A percentile compares a stretch with the other conserved stretches of the same genome.
Evolutionary conservation across 768 basidiomycete species (phyloP).

Genomic region (Podaxis pistillaris): DNA sequence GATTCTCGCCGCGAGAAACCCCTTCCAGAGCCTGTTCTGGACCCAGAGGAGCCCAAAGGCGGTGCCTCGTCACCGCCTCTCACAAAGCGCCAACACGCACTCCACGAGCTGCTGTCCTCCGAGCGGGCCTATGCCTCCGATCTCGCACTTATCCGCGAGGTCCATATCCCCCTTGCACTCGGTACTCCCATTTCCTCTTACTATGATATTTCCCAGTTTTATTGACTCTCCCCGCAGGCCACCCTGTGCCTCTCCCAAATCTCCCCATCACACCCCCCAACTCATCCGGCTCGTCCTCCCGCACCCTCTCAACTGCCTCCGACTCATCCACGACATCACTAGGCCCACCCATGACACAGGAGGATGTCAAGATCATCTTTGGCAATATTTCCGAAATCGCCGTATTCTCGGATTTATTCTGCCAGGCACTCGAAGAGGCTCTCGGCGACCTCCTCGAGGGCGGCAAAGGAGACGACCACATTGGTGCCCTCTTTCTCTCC

Average conservation of each 20-base stretch:
- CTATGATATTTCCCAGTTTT: constrained; percentile 15
- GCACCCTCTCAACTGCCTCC: constrained; percentile 50
- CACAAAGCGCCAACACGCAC: constrained; percentile 74
- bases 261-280: constrained; percentile 46
- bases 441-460: constrained; percentile 62
- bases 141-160: constrained; percentile 71
- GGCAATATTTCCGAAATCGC: constrained; percentile 77
- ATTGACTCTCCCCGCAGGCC: constrained; percentile 26
- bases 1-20: constrained; percentile 24
- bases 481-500: constrained; percentile 69
- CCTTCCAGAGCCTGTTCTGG: constrained; percentile 10
- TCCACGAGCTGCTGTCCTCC: constrained; percentile 74
- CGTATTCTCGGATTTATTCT: constrained; percentile 64
- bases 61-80: constrained; percentile 29
- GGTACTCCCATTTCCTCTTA: constrained; percentile 41
- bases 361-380: constrained; percentile 74
- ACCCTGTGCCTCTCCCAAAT: constrained; percentile 30
- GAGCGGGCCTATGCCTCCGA: constrained; percentile 85
- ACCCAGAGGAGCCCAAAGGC: constrained; percentile 10
- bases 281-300: constrained; percentile 49
- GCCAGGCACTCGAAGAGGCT: constrained; percentile 62
- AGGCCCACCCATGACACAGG: constrained; percentile 63
- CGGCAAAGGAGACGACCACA: constrained; percentile 64
- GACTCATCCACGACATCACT: constrained; percentile 38
- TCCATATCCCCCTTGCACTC: constrained; percentile 77